Evolutionary conservation across 495 filamentous ascomycete genomes (phyloP).

Genomic region (Penicillium ochrochloron): DNA sequence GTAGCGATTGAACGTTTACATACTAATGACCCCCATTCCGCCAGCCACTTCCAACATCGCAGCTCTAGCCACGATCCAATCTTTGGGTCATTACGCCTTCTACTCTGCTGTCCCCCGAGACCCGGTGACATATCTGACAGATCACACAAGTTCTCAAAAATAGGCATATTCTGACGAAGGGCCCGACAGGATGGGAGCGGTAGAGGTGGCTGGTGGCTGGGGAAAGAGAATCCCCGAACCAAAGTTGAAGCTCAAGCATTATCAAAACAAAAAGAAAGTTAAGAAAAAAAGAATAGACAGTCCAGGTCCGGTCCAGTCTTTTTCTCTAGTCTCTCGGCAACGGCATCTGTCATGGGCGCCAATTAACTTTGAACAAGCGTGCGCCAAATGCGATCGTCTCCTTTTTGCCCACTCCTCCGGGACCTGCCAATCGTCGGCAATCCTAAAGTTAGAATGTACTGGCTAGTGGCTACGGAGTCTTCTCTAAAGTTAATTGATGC

Average conservation of each 20-base stretch:
- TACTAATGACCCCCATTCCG: not conserved
- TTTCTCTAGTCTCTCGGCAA: not conserved
- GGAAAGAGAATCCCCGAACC: not conserved
- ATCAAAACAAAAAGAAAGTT: not conserved
- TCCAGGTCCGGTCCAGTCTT: no score
- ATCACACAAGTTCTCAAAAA: not conserved
- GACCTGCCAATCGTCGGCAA: slow-evolving; percentile 28
- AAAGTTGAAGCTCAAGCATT: not conserved
- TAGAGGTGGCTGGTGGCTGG: slow-evolving; percentile 7
- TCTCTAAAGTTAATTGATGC: slow-evolving; percentile 6
- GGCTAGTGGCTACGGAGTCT: slow-evolving; percentile 21
- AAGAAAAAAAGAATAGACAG: not conserved
- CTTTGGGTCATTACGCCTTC: not conserved
- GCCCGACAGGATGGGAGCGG: not conserved
- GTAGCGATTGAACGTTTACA: not conserved
- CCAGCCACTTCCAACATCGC: not conserved
- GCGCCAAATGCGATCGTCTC: slow-evolving; percentile 42
- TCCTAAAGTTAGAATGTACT: slow-evolving; percentile 9
- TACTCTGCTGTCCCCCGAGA: not conserved
- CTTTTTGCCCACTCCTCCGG: slow-evolving; percentile 42
- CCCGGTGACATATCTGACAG: not conserved
- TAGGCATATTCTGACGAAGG: no score
- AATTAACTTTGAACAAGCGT: slow-evolving; percentile 51
- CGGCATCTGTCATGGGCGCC: slow-evolving; percentile 36
- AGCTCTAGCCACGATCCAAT: not conserved